Conservation (phyloP, 768 basidiomycete genomes). For the Aureoboletus auriporus region DNA sequence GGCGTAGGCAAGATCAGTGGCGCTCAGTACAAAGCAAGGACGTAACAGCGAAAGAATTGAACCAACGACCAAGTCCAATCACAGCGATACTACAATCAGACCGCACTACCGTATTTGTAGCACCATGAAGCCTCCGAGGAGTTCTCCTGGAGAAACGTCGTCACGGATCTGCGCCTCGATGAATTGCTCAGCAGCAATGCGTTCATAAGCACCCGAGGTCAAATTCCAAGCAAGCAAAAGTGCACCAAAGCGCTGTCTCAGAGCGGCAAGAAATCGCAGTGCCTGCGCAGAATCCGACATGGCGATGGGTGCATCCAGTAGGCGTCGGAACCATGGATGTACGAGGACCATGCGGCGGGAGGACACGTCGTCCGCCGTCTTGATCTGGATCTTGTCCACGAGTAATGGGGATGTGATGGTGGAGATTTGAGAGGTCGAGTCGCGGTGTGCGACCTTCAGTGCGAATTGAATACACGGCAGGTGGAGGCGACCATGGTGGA, state of each 20-base stretch:
- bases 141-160: conserved; percentile 1
- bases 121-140: background rate
- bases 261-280: conserved; percentile 2
- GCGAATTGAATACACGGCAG: conserved; percentile 9
- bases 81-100: too few species aligned
- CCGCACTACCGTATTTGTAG: conserved; percentile 9
- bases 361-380: conserved; percentile 2
- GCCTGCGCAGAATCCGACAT: background rate
- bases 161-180: conserved; percentile 7
- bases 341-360: conserved; percentile 8
- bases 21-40: too few species aligned
- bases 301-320: conserved; percentile 1
- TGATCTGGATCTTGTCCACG: conserved; percentile 7
- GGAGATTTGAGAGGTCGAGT: background rate
- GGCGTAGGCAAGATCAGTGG: too few species aligned
- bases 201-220: conserved; percentile 3
- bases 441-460: background rate
- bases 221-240: conserved; percentile 6
- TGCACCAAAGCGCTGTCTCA: conserved; percentile 13
- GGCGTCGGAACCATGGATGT: conserved; percentile 12
- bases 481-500: conserved; percentile 10
- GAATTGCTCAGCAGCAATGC: conserved; percentile 7
- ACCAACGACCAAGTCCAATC: too few species aligned
- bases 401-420: background rate
- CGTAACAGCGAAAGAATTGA: too few species aligned